Base-by-base conservation (phyloP, 768 basidiomycete genomes). In the Podaxis sp. region DNA sequence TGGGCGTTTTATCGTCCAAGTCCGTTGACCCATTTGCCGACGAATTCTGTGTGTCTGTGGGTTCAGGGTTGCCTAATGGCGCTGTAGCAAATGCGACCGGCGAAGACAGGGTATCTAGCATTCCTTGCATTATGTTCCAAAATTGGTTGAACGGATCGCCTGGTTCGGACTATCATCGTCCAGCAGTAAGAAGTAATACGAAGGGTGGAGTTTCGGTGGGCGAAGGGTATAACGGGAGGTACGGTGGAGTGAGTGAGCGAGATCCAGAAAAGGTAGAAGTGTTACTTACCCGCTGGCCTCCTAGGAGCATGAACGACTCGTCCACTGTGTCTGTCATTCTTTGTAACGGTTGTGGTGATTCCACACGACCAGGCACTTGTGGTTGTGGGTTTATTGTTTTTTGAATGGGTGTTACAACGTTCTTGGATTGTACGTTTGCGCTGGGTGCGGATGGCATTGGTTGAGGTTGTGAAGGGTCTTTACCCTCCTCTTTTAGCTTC, bases 71-170 rank as follows among this genome's bases (percentile, higher is more conserved):
- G 47, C 82, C 84, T 22, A 94, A 80, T 15, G 93, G 91, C 13
- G 88, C 87, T 6, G 90, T 92, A 4, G 92, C 85, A 69, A 94
- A 94, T 15, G 93, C 93, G 19, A 62, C 61, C 2, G 61, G 61
- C 24, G 55, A 56, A 19, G 90, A 89, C n/a, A 94, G 80, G 67
- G 92, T 89, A 67, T 94, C 91, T 51, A 94, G 73, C 85, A 93
- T 88, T 43, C 87, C 90, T 73, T 94, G 91, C 79, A 93, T 89
- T 54, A 90, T 90, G 66, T 83, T 86, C 93, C 93, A 94, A 69
- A 94, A 94, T 67, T 91, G 84, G 69, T 93, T 92, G 77, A 94
- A 94, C 4, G 91, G 87, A 69, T 94, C 93, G 3, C 89, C 86
- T 2, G 91, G 88, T 69, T 94, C 93, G 63, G 87, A 87, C 89